Conservation (phyloP, 2,329 filamentous ascomycete species). For the Bipolaris oryzae region DNA sequence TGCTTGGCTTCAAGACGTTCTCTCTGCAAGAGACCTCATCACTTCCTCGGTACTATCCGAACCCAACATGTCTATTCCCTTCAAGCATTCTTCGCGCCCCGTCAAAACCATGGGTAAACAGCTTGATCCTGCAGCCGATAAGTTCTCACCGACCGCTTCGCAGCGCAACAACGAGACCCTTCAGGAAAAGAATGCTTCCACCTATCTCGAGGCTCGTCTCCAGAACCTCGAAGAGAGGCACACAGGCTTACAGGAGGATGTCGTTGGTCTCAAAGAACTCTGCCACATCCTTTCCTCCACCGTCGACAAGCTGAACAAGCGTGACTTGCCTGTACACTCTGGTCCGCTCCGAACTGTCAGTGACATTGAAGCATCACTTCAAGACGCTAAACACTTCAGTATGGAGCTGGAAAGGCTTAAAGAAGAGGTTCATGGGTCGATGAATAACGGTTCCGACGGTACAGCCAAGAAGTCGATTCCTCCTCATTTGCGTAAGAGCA, state of each 20-base stretch:
- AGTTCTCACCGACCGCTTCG: conserved; percentile 17
- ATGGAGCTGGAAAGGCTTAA: conserved; percentile 27
- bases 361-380: conserved; percentile 16
- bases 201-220: conserved; percentile 26
- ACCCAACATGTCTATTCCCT: conserved; percentile 4
- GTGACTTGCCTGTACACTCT: conserved; percentile 25
- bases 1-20: too few relatives aligned
- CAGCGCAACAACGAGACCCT: conserved; percentile 8
- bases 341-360: conserved; percentile 17
- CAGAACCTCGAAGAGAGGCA: conserved; percentile 27
- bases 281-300: conserved; percentile 25
- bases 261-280: conserved; percentile 23
- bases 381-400: conserved; percentile 19
- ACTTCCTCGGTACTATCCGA: not conserved
- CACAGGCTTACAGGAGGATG: conserved; percentile 18
- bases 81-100: not conserved
- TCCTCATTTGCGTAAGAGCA: conserved; percentile 25
- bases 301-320: conserved; percentile 29
- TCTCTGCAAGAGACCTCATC: not conserved
- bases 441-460: conserved; percentile 10
- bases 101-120: not conserved
- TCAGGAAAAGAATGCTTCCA: conserved; percentile 23
- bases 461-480: conserved; percentile 21
- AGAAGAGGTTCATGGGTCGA: conserved; percentile 12
- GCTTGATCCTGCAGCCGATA: conserved; percentile 20